Evolutionary conservation across 2,329 filamentous ascomycete genomes (phyloP).

Genomic region (Aphanoascus verrucosus): DNA sequence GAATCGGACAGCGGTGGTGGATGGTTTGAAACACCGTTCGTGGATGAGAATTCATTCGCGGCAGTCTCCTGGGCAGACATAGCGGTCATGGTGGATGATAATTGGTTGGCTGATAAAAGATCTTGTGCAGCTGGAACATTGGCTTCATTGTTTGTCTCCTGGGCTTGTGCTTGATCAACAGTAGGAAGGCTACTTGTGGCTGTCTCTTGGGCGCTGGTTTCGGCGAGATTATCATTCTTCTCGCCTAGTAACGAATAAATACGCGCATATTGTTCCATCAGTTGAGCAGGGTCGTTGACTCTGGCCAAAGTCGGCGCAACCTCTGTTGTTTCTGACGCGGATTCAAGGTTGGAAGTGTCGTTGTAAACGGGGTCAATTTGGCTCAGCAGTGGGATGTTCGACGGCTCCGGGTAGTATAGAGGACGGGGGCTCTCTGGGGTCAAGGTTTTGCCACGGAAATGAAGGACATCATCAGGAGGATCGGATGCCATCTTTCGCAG

Average conservation of each 20-base stretch:
- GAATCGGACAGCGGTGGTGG: background rate
- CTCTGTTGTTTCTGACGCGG: conserved; percentile 24
- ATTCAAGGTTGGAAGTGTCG: conserved; percentile 51
- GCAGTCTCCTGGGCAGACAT: conserved; percentile 13
- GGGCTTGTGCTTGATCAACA: conserved; percentile 20
- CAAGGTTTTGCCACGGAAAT: conserved; percentile 54
- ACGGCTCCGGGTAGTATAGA: conserved; percentile 55
- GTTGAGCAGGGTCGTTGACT: conserved; percentile 3
- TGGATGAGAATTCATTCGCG: background rate
- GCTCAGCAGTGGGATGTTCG: conserved; percentile 59
- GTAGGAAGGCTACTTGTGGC: conserved; percentile 28
- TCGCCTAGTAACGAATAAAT: conserved; percentile 14
- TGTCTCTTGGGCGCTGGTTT: conserved; percentile 11
- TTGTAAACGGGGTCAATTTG: conserved; percentile 64
- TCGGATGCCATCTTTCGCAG: conserved; percentile 44
- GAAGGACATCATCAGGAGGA: conserved; percentile 40
- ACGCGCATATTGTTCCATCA: conserved; percentile 12
- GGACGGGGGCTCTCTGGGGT: conserved; percentile 63
- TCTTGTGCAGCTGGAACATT: conserved; percentile 20
- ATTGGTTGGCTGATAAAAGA: conserved; percentile 16
- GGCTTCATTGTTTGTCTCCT: conserved; percentile 22
- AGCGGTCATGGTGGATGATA: conserved; percentile 16
- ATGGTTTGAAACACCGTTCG: conserved; percentile 1
- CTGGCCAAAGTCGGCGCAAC: conserved; percentile 2
- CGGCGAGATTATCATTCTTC: conserved; percentile 6